Base-by-base conservation (phyloP, 257 asterid species). In the Solanum stenotomum region DNA sequence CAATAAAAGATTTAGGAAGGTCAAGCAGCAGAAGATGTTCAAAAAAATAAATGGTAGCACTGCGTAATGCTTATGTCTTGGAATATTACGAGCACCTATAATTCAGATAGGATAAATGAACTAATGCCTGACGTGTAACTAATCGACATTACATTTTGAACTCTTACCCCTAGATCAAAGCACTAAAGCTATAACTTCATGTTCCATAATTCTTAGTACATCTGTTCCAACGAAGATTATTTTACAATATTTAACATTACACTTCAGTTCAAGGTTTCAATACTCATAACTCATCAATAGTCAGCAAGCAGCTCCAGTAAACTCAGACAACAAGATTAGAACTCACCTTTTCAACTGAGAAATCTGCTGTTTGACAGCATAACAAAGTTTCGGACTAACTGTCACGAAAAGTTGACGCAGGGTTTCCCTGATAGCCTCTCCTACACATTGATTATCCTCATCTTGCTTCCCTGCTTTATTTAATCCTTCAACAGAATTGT, bases 331-430 rank as follows among this genome's bases (percentile, higher is more conserved):
- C 4, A 65, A 68, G 22, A 34, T 33, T 37, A 20, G 18, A 49
- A 10, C 90, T 2, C 68, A 94, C 98, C 98, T 93, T 89, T 92
- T 92, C 61, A 95, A 86, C 88, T 88, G 93, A 18, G 94, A 85
- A 29, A 95, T 92, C 67, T 93, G 95, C 31, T 92, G 93, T 85
- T 94, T 93, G 89, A 95, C 95, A 25, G 96, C 98, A 89, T 88
- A 90, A 79, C 98, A 95, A 9, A 95, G 92, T 87, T 93, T 94
- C 9, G 98, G 94, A 78, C 95, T 95, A 56, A 93, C 96, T 0
- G 98, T 93, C 23, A 95, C 96, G 74, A 95, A 94, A 59, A 95
- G 93, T 87, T 95, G 98, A 78, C 76, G 93, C 86, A 94, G 79
- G 10, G 63, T 78, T 44, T 87, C 76, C 85, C 7, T 87, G 52